Conservation (phyloP, 257 asterid species). For the Fraxinus cuspidata region DNA sequence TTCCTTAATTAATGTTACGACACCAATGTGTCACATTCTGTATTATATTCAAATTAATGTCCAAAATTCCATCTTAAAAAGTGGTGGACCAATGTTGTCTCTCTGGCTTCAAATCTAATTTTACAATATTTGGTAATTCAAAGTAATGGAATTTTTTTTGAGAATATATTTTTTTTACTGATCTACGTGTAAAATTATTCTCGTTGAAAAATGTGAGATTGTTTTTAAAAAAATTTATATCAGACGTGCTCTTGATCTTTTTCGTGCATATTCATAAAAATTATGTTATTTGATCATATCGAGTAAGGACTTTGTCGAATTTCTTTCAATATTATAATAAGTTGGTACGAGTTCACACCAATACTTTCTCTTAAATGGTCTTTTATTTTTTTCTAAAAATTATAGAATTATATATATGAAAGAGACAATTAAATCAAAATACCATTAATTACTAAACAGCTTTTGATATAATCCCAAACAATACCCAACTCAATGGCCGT, state of each 20-base stretch:
- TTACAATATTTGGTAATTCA: no score
- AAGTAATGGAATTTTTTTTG: no score
- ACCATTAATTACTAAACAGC: slow-evolving; percentile 50
- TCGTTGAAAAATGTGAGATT: no score
- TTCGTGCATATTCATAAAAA: no score
- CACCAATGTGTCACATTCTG: slow-evolving; percentile 23
- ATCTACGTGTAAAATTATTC: no score
- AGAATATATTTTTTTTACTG: no score
- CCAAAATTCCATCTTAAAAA: not conserved
- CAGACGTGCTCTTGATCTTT: no score
- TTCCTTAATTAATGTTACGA: slow-evolving; percentile 25
- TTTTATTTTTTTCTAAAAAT: not conserved
- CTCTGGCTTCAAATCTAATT: not conserved
- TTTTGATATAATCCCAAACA: slow-evolving; percentile 55
- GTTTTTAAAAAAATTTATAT: no score
- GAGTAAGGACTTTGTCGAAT: no score
- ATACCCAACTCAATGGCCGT: slow-evolving; percentile 64
- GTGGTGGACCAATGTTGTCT: not conserved
- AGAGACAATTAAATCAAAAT: slow-evolving; percentile 40
- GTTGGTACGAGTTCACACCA: no score
- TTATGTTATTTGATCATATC: no score
- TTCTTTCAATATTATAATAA: no score
- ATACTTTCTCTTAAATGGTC: not conserved
- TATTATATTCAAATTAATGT: slow-evolving; percentile 17
- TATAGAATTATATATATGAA: not conserved